These are phyloP conservation scores for Lasiosphaeria hispida DNA, from an alignment of 495 filamentous ascomycete species.

Conservation along the genomic window DNA sequence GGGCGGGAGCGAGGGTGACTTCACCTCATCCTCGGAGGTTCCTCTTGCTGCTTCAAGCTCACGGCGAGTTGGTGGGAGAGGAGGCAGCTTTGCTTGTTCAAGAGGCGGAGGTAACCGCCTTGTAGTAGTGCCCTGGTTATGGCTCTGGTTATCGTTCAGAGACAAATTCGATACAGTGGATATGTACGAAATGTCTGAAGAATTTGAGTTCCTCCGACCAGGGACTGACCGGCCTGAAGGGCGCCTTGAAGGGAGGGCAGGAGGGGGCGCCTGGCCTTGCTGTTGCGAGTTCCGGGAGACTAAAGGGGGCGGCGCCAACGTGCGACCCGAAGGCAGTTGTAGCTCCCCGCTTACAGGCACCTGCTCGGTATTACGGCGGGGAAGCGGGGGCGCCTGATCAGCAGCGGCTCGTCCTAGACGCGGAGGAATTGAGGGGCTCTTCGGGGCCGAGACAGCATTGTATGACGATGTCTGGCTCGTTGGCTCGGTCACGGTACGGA, in stretches of 20 bases:
- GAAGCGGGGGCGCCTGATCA: slow-evolving; percentile 35
- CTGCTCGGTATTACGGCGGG: slow-evolving; percentile 37
- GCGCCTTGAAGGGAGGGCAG: slow-evolving; percentile 37
- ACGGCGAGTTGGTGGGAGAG: slow-evolving; percentile 44
- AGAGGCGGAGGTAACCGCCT: slow-evolving; percentile 49
- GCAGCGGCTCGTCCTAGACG: slow-evolving; percentile 30
- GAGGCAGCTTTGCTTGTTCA: slow-evolving; percentile 50
- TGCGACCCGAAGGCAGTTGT: slow-evolving; percentile 18
- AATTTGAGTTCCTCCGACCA: slow-evolving; percentile 43
- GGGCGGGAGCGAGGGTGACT: slow-evolving; percentile 24
- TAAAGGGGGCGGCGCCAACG: slow-evolving; percentile 33
- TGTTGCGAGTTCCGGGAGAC: slow-evolving; percentile 34
- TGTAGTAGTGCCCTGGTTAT: slow-evolving; percentile 31
- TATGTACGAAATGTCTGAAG: slow-evolving; percentile 44
- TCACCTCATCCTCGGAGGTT: slow-evolving; percentile 28
- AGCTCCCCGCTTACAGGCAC: slow-evolving; percentile 13
- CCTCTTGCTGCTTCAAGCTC: slow-evolving; percentile 47
- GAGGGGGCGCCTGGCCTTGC: slow-evolving; percentile 32
- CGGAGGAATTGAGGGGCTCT: slow-evolving; percentile 38
- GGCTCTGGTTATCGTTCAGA: slow-evolving; percentile 27
- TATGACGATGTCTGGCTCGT: slow-evolving; percentile 20
- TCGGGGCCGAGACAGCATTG: slow-evolving; percentile 22
- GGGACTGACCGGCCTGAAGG: slow-evolving; percentile 34
- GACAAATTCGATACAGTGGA: slow-evolving; percentile 45
- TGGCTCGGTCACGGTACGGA: slow-evolving; percentile 20